Base-by-base conservation (phyloP, 495 filamentous ascomycete species). In the Neurospora terricola region DNA sequence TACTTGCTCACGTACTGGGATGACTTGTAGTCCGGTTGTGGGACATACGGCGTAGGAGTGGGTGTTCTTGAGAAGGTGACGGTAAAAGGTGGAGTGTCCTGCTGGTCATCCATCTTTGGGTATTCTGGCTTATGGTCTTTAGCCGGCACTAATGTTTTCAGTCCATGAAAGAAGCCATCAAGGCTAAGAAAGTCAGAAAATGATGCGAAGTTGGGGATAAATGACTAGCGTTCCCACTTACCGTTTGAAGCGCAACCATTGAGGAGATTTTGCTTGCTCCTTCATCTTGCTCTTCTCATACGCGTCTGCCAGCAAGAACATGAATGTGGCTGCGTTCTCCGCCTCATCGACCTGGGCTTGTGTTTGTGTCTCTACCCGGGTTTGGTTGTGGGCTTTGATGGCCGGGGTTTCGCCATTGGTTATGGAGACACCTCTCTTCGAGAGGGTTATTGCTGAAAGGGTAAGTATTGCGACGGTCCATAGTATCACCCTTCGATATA, bases 131-230 rank as follows among this genome's bases (percentile, higher is more conserved):
- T 82, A 73, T 94, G 90, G 5, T 91, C 84, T 10, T 80, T 76
- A 40, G 87, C 84, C n/a, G 88, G 79, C 0, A 93, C 90, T 70
- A 97, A 78, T 1, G 87, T 87, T 70, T 88, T 85, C 36, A 97
- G 83, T 0, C 94, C 94, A 30, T 91, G 91, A 80, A 94, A 91
- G 80, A 94, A 97, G 59, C 93, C 87, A 75, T 88, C 88, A 66
- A 97, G 82, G 54, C 84, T 86, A 40, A 21, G 2, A 3, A 27
- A 39, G 74, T 10, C 48, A 36, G 74, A 76, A 75, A 77, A 72
- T 48, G 38, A 27, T 62, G 68, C 23, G 10, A 10, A 12, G 39
- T 70, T 14, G n/a, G 23, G 48, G 21, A 4, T 4, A 30, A 27
- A 36, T 7, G 40, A 30, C 7, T 54, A 9, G 11, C 9, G 34